These are phyloP conservation scores for Trichoderma polysporum DNA, from an alignment of 2,329 filamentous ascomycete species.

Conservation along the genomic window DNA sequence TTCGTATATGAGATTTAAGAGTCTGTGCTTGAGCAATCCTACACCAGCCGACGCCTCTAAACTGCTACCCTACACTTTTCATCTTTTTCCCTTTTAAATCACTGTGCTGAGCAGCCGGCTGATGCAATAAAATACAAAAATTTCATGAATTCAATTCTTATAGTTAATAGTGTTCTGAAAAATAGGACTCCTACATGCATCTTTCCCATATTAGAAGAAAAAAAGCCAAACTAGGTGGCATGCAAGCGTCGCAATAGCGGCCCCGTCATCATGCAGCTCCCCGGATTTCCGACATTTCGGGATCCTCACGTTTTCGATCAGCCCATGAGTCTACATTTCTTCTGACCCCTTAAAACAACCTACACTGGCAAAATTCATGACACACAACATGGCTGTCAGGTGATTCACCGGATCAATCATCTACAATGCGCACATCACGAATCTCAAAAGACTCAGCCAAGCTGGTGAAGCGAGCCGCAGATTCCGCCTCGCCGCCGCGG, in stretches of 20 bases:
- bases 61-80: neutral
- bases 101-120: too few relatives aligned
- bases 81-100: too few relatives aligned
- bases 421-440: conserved; percentile 56
- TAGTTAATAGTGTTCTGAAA: neutral
- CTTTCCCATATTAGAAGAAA: neutral
- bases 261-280: neutral
- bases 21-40: neutral
- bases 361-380: neutral
- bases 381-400: conserved; percentile 15
- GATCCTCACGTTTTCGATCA: neutral
- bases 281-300: neutral
- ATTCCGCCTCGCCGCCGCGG: conserved; percentile 36
- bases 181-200: neutral
- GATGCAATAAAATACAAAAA: neutral
- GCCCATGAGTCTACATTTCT: neutral
- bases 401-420: neutral
- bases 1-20: too few relatives aligned
- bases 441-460: conserved; percentile 59
- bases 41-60: neutral
- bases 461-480: conserved; percentile 44
- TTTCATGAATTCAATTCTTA: too few relatives aligned
- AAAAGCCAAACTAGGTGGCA: neutral
- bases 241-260: neutral
- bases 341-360: neutral